phyloP scores from a whole-genome alignment of 768 basidiomycete genomes.

The Amanita thiersii region DNA sequence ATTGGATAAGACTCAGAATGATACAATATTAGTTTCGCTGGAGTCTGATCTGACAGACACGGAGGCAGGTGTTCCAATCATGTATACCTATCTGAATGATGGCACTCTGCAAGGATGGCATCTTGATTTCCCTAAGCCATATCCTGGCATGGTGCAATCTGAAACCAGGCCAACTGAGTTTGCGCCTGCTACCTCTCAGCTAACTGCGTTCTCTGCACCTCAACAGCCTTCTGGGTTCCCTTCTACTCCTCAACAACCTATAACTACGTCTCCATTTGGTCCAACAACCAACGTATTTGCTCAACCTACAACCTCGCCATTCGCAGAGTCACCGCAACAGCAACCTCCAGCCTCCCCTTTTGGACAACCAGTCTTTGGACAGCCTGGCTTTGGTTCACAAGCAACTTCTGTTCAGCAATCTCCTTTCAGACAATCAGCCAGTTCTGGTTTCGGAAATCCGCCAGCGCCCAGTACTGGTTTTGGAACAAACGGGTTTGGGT shows the following conservation, averaged over 20 bases:
- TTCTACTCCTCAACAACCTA: constrained; percentile 7
- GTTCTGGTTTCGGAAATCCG: constrained; percentile 14
- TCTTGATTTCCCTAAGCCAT: constrained; percentile 50
- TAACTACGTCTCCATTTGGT: constrained; percentile 8
- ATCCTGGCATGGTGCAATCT: constrained; percentile 43
- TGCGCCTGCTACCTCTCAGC: constrained; percentile 4
- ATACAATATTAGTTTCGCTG: constrained; percentile 60
- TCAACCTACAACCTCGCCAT: constrained; percentile 18
- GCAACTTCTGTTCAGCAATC: constrained; percentile 13
- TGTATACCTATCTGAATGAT: constrained; percentile 74
- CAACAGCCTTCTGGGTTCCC: constrained; percentile 8
- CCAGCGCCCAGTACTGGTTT: constrained; percentile 12
- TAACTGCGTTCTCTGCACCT: constrained; percentile 8
- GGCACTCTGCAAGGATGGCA: constrained; percentile 73
- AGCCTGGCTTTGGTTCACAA: constrained; percentile 21
- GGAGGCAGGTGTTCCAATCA: constrained; percentile 38
- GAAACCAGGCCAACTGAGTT: neutral
- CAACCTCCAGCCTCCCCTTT: constrained; percentile 8
- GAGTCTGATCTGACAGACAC: constrained; percentile 57
- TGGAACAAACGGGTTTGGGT: neutral
- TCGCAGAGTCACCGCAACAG: constrained; percentile 15
- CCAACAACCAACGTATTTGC: constrained; percentile 18
- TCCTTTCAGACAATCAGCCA: constrained; percentile 10
- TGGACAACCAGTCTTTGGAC: constrained; percentile 16
- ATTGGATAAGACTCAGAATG: constrained; percentile 58